Base-by-base conservation (phyloP, 305 asterid species). In the Fraxinus nigra region DNA sequence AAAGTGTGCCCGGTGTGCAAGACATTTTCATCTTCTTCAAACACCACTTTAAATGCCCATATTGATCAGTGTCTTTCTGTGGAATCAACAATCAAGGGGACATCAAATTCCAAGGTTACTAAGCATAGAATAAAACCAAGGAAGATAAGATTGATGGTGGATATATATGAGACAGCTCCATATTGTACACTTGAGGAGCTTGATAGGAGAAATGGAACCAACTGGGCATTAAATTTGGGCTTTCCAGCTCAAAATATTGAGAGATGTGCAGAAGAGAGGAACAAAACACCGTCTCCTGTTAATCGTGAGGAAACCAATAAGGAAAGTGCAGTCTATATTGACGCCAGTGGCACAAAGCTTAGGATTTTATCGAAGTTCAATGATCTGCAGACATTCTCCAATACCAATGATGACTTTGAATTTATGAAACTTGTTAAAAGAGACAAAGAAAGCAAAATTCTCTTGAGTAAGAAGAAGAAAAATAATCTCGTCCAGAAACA, bases 1-100 rank as follows among this genome's bases (percentile, higher is more conserved):
- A 92, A 94, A 87, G 95, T 94, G 67, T 96, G 99, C 86, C 99
- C 99, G 8, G 99, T 96, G 78, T 96, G 99, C 93, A 96, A 90
- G 89, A 87, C 89, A 2, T 96, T 96, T 85, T 89, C 99, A 1
- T 96, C 98, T 20, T 90, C 97, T 35, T 96, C 99, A 8, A 96
- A 96, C 90, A 96, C 99, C 43, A 96, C 99, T 61, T 84, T 96
- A 90, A 96, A 96, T 75, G 99, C 99, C 40, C 99, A 96, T 78
- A 96, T 96, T 5, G 99, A 96, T 85, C 98, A 92, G 78, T 96
- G 99, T 77, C 98, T 96, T 80, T 92, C 98, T 81, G 93, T 90
- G 24, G 97, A 87, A 83, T 85, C 95, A 61, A 54, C 89, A 0
- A 35, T 85, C n/a, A 90, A 90, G 81, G 82, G 87, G 87, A 85